These are phyloP conservation scores for Fonsecaea monophora DNA, from an alignment of 2,329 filamentous ascomycete species.

Conservation along the genomic window DNA sequence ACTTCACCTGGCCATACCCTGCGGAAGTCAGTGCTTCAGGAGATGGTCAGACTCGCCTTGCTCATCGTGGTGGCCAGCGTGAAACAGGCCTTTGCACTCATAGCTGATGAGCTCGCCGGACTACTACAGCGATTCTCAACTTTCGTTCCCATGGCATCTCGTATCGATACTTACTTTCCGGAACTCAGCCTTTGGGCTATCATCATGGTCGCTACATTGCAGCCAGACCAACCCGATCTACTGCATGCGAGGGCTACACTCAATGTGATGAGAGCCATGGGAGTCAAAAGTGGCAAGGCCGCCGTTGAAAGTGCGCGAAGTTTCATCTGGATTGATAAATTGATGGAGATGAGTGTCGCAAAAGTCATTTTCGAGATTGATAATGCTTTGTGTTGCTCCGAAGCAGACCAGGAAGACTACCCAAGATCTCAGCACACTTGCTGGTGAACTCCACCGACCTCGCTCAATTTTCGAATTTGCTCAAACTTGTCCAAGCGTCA, in stretches of 20 bases:
- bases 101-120: conserved; percentile 14
- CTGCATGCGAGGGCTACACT: neutral
- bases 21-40: neutral
- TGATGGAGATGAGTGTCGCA: conserved; percentile 5
- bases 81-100: conserved; percentile 18
- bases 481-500: neutral
- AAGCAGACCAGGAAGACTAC: neutral
- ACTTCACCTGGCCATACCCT: neutral
- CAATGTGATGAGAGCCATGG: conserved; percentile 2
- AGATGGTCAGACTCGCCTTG: conserved; percentile 20
- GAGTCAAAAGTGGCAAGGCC: neutral
- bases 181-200: conserved; percentile 20
- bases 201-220: conserved; percentile 9
- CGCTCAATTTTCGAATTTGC: neutral
- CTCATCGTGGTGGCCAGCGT: conserved; percentile 23
- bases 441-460: neutral
- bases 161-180: conserved; percentile 1
- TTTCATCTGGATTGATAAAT: conserved; percentile 18
- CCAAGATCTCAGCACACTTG: neutral
- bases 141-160: neutral
- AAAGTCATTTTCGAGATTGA: conserved; percentile 10
- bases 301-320: conserved; percentile 12
- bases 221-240: neutral
- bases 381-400: neutral
- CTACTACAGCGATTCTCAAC: conserved; percentile 11